Percentiles rank a stretch among this genome's conserved stretches.
Evolutionary conservation across 495 filamentous ascomycete genomes (phyloP).

Genomic region (Articulospora tetracladia): DNA sequence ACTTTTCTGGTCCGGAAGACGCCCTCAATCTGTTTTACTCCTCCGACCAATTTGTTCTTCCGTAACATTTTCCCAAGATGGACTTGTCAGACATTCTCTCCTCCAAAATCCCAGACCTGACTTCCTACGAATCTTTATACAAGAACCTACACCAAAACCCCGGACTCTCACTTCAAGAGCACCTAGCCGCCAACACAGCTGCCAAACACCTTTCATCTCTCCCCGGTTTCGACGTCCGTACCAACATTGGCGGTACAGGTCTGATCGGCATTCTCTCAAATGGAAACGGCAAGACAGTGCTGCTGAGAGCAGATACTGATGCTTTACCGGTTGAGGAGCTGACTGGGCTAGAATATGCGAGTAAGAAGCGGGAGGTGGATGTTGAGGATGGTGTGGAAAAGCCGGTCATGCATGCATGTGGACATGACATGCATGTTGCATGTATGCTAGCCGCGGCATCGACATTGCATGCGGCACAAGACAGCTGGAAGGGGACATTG

Average conservation of each 20-base stretch:
- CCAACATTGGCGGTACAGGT: slow-evolving; percentile 53
- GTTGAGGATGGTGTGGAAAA: slow-evolving; percentile 37
- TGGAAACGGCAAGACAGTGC: slow-evolving; percentile 46
- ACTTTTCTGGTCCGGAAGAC: background rate
- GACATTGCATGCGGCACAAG: slow-evolving; percentile 35
- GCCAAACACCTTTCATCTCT: slow-evolving; percentile 33
- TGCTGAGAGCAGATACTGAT: slow-evolving; percentile 60
- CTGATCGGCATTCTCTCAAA: slow-evolving; percentile 53
- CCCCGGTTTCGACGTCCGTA: slow-evolving; percentile 40
- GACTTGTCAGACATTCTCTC: slow-evolving; percentile 21
- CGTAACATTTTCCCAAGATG: slow-evolving; percentile 5
- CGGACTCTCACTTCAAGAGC: slow-evolving; percentile 50
- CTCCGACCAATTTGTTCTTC: background rate
- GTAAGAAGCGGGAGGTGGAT: slow-evolving; percentile 35
- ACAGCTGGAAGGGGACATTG: slow-evolving; percentile 52
- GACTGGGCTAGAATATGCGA: slow-evolving; percentile 53
- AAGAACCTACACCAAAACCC: slow-evolving; percentile 44
- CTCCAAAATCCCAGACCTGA: slow-evolving; percentile 26
- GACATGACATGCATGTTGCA: slow-evolving; percentile 61
- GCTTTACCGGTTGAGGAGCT: slow-evolving; percentile 55
- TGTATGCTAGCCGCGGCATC: slow-evolving; percentile 46
- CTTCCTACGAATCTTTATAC: slow-evolving; percentile 40
- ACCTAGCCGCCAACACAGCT: slow-evolving; percentile 37
- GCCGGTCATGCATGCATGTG: slow-evolving; percentile 66
- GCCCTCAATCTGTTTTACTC: background rate